Evolutionary conservation across 371 early-diverging fungal species (phyloP), one percentile per base, ranked within the genome.

Genomic region (Fennellomyces sp.): DNA sequence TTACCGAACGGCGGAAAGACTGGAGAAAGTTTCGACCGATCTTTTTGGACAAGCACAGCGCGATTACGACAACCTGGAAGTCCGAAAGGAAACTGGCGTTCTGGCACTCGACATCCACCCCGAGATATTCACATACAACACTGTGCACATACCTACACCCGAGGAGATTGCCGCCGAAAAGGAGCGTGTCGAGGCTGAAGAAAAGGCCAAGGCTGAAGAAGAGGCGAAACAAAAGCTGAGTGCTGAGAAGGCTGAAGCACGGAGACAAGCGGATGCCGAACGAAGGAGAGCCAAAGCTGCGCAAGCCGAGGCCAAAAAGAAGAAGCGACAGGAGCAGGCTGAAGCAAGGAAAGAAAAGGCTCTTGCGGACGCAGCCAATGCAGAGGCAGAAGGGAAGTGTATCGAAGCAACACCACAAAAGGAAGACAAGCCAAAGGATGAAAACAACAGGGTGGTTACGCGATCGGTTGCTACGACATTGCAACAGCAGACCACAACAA

Each of bases 1-100:
- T 65, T 88, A 82, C 63, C 82, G 84, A 38, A 64, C 87, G 1
- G 96, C 94, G 0, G 72, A 73, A 27, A 65, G 76, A 26, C 58
- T 87, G 23, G 61, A 78, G 30, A 76, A 72, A 42, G 56, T 66
- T 11, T 62, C 78, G 1, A 59, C 68, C 21, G 69, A 68, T 11
- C 56, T 82, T 2, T 45, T 84, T 33, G 54, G 36, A 17, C 63
- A 76, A 41, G 83, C 84, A 6, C 62, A 68, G 23, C 39, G 57
- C 21, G 81, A 78, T 12, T 84, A 76, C 56, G 63, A 65, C 6
- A 56, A 50, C 3, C 49, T 87, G 17, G 61, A 73, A 5, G 61
- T 83, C 17, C 61, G 69, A 21, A 69, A 73, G 23, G 58, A 67
- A 39, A 68, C 76, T 21, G 84, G 84, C 25, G 72, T 83, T 5